A percentile compares a stretch with the other conserved stretches of the same genome.
These are phyloP conservation scores for Acorus calamus DNA, from an alignment of 106 monocot genomes.

Conservation along the genomic window DNA sequence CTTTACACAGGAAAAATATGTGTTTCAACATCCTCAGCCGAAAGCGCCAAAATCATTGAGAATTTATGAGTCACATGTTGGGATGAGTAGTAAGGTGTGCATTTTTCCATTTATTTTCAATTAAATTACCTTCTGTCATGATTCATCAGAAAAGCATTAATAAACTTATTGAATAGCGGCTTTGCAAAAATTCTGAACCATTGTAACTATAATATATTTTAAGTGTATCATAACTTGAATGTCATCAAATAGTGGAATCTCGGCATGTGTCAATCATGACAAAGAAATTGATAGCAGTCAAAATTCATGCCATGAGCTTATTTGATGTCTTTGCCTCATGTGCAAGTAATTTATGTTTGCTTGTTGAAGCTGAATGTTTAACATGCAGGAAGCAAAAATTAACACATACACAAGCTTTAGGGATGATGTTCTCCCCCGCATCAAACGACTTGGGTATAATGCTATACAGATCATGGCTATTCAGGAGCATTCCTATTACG, in stretches of 20 bases:
- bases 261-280: no score
- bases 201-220: background rate
- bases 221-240: background rate
- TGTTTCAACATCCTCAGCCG: constrained; percentile 80
- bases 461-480: constrained; percentile 99
- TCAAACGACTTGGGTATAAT: constrained; percentile 96
- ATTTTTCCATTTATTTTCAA: constrained; percentile 1
- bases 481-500: constrained; percentile 99
- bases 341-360: no score
- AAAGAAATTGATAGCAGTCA: no score
- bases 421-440: constrained; percentile 92
- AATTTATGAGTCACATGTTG: constrained; percentile 97
- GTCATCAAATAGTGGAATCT: no score
- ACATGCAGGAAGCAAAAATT: constrained; percentile 79
- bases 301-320: no score
- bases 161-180: no score
- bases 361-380: background rate
- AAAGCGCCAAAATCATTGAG: constrained; percentile 81
- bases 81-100: constrained; percentile 96
- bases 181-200: no score
- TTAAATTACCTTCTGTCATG: no score
- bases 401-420: constrained; percentile 92
- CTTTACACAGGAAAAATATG: constrained; percentile 62
- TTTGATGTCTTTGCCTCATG: no score
- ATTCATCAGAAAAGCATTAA: no score